Evolutionary conservation across 2,329 filamentous ascomycete genomes (phyloP).

Genomic region (Pseudocercospora crystallina): DNA sequence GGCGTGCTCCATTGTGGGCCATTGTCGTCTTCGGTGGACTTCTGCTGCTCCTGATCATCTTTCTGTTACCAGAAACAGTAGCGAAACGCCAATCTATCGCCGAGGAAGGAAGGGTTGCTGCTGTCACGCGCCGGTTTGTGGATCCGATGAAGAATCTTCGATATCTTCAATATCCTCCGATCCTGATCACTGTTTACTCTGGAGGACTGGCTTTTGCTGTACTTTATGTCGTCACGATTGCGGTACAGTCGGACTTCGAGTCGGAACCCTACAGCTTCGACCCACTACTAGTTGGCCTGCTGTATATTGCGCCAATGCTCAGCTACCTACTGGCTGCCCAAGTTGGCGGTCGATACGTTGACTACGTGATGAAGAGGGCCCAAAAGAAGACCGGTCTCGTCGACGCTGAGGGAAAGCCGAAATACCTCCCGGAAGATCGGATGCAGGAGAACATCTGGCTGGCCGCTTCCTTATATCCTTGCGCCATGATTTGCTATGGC

Average conservation of each 20-base stretch:
- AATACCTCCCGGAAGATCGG: conserved; percentile 73
- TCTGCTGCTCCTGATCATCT: conserved; percentile 56
- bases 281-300: conserved; percentile 67
- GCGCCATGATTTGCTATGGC: conserved; percentile 71
- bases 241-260: conserved; percentile 68
- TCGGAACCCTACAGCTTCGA: conserved; percentile 65
- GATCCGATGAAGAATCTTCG: conserved; percentile 70
- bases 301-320: conserved; percentile 71
- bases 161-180: conserved; percentile 71
- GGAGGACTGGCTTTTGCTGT: conserved; percentile 72
- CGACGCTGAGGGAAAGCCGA: conserved; percentile 63
- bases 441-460: conserved; percentile 81
- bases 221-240: conserved; percentile 75
- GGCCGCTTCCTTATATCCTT: conserved; percentile 67
- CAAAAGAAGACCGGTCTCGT: conserved; percentile 67
- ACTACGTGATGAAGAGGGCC: conserved; percentile 74
- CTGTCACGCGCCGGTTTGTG: conserved; percentile 49
- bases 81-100: too few species aligned
- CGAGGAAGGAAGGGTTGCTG: conserved; percentile 31
- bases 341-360: conserved; percentile 73
- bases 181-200: conserved; percentile 70
- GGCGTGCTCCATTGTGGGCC: conserved; percentile 77
- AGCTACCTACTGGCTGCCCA: conserved; percentile 70
- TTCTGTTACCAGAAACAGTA: conserved; percentile 66
- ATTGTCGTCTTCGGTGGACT: conserved; percentile 66